A percentile compares a stretch with the other conserved stretches of the same genome.
Evolutionary conservation across 441 rosid species (phyloP).

Genomic region (Jatropha multifida): DNA sequence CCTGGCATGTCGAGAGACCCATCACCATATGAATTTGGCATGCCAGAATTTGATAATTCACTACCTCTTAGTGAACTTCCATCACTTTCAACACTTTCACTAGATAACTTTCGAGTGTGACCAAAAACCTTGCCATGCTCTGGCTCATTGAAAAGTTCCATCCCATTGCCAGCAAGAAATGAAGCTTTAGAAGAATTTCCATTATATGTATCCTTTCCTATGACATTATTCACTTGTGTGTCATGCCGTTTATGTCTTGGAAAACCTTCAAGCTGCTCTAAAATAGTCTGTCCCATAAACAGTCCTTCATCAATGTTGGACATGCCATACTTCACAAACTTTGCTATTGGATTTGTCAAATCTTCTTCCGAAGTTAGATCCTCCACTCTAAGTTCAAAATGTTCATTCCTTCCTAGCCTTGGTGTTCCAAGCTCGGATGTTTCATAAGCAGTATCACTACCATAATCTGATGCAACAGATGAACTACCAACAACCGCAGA

Average conservation of each 20-base stretch:
- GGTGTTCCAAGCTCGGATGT: slow-evolving; percentile 91
- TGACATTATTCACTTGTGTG: slow-evolving; percentile 44
- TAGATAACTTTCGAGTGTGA: slow-evolving; percentile 66
- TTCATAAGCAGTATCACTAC: slow-evolving; percentile 92
- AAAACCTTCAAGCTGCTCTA: slow-evolving; percentile 81
- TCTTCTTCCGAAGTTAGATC: slow-evolving; percentile 63
- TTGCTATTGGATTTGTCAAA: slow-evolving; percentile 61
- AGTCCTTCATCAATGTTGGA: slow-evolving; percentile 86
- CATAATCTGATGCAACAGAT: slow-evolving; percentile 84
- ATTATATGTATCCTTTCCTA: slow-evolving; percentile 40
- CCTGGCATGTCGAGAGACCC: slow-evolving; percentile 53
- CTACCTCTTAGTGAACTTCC: slow-evolving; percentile 58
- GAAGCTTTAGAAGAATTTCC: slow-evolving; percentile 50
- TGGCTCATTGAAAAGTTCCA: slow-evolving; percentile 55
- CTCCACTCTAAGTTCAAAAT: slow-evolving; percentile 59
- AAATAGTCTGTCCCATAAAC: slow-evolving; percentile 77
- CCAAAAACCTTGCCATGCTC: slow-evolving; percentile 47
- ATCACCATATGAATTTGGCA: slow-evolving; percentile 58
- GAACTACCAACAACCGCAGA: slow-evolving; percentile 58
- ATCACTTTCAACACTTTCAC: slow-evolving; percentile 73
- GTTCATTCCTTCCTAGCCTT: slow-evolving; percentile 56
- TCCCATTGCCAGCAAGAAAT: slow-evolving; percentile 45
- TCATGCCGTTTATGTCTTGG: slow-evolving; percentile 56
- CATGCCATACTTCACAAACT: slow-evolving; percentile 69
- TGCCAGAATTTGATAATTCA: slow-evolving; percentile 57